phyloP scores from a whole-genome alignment of 345 rosid species.

The Luvunga scandens region DNA sequence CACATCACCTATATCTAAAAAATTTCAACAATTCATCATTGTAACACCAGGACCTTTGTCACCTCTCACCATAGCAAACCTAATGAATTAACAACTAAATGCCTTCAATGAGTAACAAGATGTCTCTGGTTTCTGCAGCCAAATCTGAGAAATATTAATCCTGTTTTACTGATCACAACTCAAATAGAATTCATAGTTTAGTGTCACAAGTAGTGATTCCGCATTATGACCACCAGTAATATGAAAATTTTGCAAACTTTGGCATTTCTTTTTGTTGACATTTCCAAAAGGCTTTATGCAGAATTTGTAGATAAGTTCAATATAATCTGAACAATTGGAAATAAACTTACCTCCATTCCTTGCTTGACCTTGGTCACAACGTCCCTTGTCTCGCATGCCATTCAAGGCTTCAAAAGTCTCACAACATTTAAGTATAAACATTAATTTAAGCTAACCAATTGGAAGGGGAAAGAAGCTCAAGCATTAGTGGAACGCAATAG shows the following conservation, averaged over 20 bases:
- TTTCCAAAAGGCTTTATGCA: neutral
- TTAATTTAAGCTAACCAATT: neutral
- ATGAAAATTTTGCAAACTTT: neutral
- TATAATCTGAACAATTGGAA: neutral
- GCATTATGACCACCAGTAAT: neutral
- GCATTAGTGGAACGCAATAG: neutral
- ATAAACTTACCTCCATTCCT: slow-evolving; percentile 13
- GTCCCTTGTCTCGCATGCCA: slow-evolving; percentile 20
- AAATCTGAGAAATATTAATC: neutral
- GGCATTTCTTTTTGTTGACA: neutral
- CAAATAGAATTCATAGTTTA: neutral
- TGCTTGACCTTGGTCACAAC: slow-evolving; percentile 13
- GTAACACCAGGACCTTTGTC: neutral
- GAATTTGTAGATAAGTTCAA: neutral
- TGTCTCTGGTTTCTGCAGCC: neutral
- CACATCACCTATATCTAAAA: neutral
- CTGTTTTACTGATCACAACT: neutral
- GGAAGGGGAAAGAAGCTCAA: neutral
- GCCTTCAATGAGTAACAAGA: neutral
- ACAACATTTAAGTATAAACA: slow-evolving; percentile 7
- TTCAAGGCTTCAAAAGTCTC: slow-evolving; percentile 15
- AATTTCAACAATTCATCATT: neutral
- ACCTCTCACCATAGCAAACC: neutral
- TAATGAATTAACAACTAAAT: neutral
- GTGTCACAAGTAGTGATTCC: neutral